phyloP scores from a whole-genome alignment of 345 rosid genomes.

The Citrus hindsii region DNA sequence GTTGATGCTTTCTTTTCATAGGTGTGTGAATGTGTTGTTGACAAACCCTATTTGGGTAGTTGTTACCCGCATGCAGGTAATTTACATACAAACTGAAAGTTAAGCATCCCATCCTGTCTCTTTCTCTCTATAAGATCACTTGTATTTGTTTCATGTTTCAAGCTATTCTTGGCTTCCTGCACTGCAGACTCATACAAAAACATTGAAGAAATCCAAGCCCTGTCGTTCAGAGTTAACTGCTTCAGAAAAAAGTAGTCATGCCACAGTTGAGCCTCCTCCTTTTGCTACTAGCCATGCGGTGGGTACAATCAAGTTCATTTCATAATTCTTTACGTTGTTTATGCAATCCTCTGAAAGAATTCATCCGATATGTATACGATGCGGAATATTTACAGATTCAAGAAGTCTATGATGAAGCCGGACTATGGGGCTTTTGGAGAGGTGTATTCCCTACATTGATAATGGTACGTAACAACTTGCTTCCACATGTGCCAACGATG shows the following conservation, averaged over 20 bases:
- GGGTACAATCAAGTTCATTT: conserved; percentile 21
- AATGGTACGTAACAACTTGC: conserved; percentile 64
- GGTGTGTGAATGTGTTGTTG: conserved; percentile 86
- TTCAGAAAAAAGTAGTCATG: conserved; percentile 36
- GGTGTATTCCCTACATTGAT: conserved; percentile 92
- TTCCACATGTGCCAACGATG: conserved; percentile 18
- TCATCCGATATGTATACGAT: conserved; percentile 12
- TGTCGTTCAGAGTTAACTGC: conserved; percentile 24
- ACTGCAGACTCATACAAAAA: conserved; percentile 82
- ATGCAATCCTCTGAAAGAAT: not conserved
- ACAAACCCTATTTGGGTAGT: conserved; percentile 98
- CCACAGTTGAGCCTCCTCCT: conserved; percentile 56
- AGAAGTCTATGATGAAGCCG: conserved; percentile 85
- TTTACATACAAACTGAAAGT: not conserved
- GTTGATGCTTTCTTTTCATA: conserved; percentile 30
- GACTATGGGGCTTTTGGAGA: conserved; percentile 89
- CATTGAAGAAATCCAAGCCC: conserved; percentile 38
- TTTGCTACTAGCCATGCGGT: conserved; percentile 74
- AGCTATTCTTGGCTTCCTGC: conserved; percentile 13
- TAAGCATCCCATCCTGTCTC: not conserved
- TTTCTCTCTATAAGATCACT: not conserved
- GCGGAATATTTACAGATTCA: conserved; percentile 52
- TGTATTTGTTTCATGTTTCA: conserved; percentile 2
- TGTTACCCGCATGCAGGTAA: conserved; percentile 98
- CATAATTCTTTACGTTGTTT: not conserved